Conservation (phyloP, 345 rosid genomes). For the Salix arbutifolia region DNA sequence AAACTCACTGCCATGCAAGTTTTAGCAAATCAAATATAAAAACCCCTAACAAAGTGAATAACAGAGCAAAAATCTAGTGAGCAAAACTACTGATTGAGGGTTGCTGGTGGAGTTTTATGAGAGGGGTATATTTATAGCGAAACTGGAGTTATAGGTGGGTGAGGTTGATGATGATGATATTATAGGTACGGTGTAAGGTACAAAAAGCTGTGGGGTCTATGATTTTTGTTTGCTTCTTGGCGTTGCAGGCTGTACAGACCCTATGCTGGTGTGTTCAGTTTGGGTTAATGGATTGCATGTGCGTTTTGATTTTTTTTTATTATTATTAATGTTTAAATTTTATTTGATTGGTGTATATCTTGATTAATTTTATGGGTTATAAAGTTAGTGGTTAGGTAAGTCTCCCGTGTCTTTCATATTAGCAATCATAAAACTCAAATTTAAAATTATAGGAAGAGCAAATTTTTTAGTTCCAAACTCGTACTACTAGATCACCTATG, state of each 20-base stretch:
- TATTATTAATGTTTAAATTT: too few relatives aligned
- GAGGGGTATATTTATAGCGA: neutral
- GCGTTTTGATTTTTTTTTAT: neutral
- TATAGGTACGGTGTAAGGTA: conserved; percentile 12
- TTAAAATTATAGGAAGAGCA: fast-evolving
- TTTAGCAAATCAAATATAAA: neutral
- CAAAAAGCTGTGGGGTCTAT: conserved; percentile 12
- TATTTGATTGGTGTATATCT: fast-evolving
- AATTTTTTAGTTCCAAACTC: too few relatives aligned
- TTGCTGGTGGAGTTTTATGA: neutral
- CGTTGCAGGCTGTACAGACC: neutral
- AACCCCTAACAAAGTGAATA: neutral
- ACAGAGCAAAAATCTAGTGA: neutral
- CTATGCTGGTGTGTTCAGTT: neutral
- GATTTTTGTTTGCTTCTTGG: neutral
- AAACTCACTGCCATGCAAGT: conserved; percentile 75
- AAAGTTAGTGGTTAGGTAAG: fast-evolving
- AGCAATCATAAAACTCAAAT: too few relatives aligned
- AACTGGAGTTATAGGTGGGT: neutral
- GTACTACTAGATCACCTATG: too few relatives aligned
- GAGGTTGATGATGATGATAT: neutral
- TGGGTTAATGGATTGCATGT: neutral
- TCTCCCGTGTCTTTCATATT: fast-evolving
- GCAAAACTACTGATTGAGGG: neutral
- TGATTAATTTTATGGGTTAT: fast-evolving